Evolutionary conservation across 495 filamentous ascomycete genomes (phyloP).

Genomic region (Endocarpon pusillum): DNA sequence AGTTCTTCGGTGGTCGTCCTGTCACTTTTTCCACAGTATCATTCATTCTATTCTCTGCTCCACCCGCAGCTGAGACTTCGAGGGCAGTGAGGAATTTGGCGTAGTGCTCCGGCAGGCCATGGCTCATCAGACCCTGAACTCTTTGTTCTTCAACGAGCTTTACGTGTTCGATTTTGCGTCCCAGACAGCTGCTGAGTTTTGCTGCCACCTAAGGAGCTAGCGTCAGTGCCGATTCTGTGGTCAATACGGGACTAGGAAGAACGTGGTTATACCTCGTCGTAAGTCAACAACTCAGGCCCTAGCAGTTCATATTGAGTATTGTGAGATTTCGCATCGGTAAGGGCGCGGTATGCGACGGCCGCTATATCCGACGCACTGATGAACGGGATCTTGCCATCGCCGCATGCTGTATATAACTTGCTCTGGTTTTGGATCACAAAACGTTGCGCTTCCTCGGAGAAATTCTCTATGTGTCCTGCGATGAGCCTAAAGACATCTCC

Average conservation of each 20-base stretch:
- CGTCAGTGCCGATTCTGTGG: neutral
- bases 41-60: conserved; percentile 22
- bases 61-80: conserved; percentile 19
- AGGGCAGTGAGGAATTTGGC: conserved; percentile 17
- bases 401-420: conserved; percentile 26
- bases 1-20: conserved; percentile 17
- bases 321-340: conserved; percentile 22
- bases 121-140: conserved; percentile 6
- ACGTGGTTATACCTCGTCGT: conserved; percentile 21
- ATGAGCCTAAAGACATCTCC: conserved; percentile 2
- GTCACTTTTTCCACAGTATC: conserved; percentile 21
- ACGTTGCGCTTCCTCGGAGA: conserved; percentile 9
- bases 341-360: conserved; percentile 22
- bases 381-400: conserved; percentile 28
- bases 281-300: conserved; percentile 27
- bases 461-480: conserved; percentile 9
- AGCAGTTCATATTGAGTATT: conserved; percentile 28
- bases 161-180: conserved; percentile 24
- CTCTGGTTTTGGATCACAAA: conserved; percentile 21
- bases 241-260: neutral
- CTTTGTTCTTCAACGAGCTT: conserved; percentile 20
- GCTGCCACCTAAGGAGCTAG: conserved; percentile 20
- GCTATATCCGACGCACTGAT: conserved; percentile 32
- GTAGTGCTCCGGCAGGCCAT: conserved; percentile 20
- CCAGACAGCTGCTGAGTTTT: conserved; percentile 21